Evolutionary conservation across 1,284 basidiomycete genomes (phyloP).

Genomic region (Puccinia brachypodii): DNA sequence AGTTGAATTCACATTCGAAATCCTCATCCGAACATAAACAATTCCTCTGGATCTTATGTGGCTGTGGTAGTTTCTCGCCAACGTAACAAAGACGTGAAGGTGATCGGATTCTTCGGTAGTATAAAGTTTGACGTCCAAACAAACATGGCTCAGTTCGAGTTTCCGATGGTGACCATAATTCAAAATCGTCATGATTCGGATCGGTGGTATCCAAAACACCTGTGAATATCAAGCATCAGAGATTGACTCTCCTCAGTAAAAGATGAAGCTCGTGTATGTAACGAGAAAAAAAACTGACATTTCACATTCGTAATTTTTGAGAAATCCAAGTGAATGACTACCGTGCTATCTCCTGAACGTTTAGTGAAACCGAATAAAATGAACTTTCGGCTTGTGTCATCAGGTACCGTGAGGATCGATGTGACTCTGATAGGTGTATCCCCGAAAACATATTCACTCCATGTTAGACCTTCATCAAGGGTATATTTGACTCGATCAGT

Average conservation of each 20-base stretch:
- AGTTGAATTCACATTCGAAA: slow-evolving; percentile 96
- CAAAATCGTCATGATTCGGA: slow-evolving; percentile 82
- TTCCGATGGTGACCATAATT: slow-evolving; percentile 88
- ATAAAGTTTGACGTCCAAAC: slow-evolving; percentile 83
- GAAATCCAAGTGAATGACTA: slow-evolving; percentile 87
- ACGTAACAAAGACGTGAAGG: slow-evolving; percentile 70
- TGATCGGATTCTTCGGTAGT: slow-evolving; percentile 79
- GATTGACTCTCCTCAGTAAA: slow-evolving; percentile 30
- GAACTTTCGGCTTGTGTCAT: slow-evolving; percentile 86
- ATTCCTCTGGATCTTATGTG: slow-evolving; percentile 65
- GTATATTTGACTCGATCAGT: slow-evolving; percentile 86
- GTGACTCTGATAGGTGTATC: slow-evolving; percentile 70
- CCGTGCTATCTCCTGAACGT: slow-evolving; percentile 62
- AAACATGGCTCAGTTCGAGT: slow-evolving; percentile 73
- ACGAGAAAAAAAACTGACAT: slow-evolving; percentile 64
- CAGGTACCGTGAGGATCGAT: slow-evolving; percentile 81
- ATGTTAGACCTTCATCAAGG: slow-evolving; percentile 79
- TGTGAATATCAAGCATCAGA: slow-evolving; percentile 57
- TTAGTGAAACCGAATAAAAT: slow-evolving; percentile 74
- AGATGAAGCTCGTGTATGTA: slow-evolving; percentile 11
- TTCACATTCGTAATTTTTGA: slow-evolving; percentile 69
- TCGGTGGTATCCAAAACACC: slow-evolving; percentile 70
- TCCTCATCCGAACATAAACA: slow-evolving; percentile 73
- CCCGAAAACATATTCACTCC: slow-evolving; percentile 85
- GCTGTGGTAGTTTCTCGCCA: slow-evolving; percentile 66